Base-by-base conservation (phyloP, 805 yeast species). In the Metschnikowia amazonensis region DNA sequence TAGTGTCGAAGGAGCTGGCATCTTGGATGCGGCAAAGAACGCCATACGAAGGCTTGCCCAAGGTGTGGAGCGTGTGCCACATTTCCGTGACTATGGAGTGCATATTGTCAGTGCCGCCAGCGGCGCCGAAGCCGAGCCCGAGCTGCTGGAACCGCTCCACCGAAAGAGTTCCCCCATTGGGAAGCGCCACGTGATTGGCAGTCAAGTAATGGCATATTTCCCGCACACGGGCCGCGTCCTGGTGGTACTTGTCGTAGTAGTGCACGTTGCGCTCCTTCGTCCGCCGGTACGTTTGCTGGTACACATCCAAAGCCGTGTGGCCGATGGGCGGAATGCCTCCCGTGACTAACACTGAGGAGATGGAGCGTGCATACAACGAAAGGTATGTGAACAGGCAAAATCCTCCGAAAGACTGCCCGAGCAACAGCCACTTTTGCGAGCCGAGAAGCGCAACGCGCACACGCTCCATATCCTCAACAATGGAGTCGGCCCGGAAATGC, bases 261-360 rank as follows among this genome's bases (percentile, higher is more conserved):
- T 70, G 77, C 16, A 53, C 46, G 54, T 80, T 79, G 41, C 82
- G 60, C 42, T 76, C 78, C 16, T 46, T 63, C 1, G 81, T 75
- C 16, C 78, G 60, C 27, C 63, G 51, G 48, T 72, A 77, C 3
- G 82, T 76, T 2, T 75, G 75, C 9, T 47, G 44, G 51, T 79
- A 77, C 7, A 80, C 82, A 31, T 74, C 73, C 40, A 74, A 78
- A 4, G 77, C 70, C 1, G 65, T 53, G 27, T 52, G 56, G 5
- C 64, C 66, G 14, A 80, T 57, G 1, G 84, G 84, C 2, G 85
- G 84, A 11, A 80, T 66, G 5, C 84, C 85, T 1, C 82, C 85
- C 0, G 84, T 73, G 20, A 79, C 58, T 14, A 80, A 54, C 1
- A 75, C 75, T 41, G 69, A 72, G 34, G 64, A 64, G 23, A 80